phyloP scores from a whole-genome alignment of 148 eudicot genomes.

The Spergularia bocconei region DNA sequence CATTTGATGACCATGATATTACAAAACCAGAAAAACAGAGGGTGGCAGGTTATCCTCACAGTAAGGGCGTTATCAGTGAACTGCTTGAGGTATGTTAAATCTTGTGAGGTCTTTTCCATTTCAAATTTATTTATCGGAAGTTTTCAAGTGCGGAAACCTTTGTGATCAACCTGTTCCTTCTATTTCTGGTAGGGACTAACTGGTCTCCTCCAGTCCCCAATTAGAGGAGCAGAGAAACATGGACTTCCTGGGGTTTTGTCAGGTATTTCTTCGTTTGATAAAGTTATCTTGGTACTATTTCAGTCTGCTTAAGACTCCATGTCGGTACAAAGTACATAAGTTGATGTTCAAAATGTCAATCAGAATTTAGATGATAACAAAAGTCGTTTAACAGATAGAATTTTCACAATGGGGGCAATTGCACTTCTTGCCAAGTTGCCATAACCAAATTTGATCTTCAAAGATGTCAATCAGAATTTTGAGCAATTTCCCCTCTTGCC shows the following conservation, averaged over 20 bases:
- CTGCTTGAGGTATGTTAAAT: conserved; percentile 63
- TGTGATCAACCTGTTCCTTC: background rate
- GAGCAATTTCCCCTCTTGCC: too few relatives aligned
- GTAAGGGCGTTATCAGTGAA: conserved; percentile 92
- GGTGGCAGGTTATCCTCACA: conserved; percentile 51
- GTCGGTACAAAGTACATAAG: background rate
- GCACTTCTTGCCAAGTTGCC: too few relatives aligned
- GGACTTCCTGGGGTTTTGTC: conserved; percentile 90
- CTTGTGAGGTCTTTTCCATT: background rate
- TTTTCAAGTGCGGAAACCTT: background rate
- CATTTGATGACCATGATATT: conserved; percentile 70
- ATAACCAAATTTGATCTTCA: too few relatives aligned
- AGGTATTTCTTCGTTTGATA: conserved; percentile 40
- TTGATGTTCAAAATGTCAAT: background rate
- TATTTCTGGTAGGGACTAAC: conserved; percentile 68
- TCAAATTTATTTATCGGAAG: background rate
- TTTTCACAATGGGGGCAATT: background rate
- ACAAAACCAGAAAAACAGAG: conserved; percentile 59
- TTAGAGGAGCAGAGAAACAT: conserved; percentile 94
- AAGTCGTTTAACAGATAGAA: background rate
- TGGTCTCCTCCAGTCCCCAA: conserved; percentile 92
- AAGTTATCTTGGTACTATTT: background rate
- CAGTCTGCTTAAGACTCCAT: background rate
- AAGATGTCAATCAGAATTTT: too few relatives aligned
- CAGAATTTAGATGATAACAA: background rate